Evolutionary conservation across 2,329 filamentous ascomycete genomes (phyloP).

Genomic region (Hymenoscyphus repandus): DNA sequence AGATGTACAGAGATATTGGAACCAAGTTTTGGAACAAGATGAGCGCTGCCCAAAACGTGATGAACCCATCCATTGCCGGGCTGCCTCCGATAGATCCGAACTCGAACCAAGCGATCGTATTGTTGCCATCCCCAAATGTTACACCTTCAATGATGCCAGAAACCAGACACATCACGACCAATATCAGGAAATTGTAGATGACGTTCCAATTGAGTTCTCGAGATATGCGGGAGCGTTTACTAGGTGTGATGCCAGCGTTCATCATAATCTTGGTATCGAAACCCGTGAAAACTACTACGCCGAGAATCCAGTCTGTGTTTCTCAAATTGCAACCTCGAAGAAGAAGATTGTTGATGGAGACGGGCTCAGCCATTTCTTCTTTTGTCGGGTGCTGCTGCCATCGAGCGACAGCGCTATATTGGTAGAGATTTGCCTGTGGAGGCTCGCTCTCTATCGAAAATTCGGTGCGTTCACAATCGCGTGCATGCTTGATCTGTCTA

Average conservation of each 20-base stretch:
- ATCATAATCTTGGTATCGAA: constrained; percentile 99
- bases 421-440: constrained; percentile 89
- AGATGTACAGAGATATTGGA: constrained; percentile 96
- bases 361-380: constrained; percentile 82
- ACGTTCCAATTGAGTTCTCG: constrained; percentile 97
- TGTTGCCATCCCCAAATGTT: constrained; percentile 69
- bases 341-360: constrained; percentile 91
- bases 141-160: constrained; percentile 80
- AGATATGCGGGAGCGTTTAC: constrained; percentile 85
- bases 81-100: constrained; percentile 74
- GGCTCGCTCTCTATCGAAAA: constrained; percentile 87
- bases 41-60: constrained; percentile 92
- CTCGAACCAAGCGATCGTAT: constrained; percentile 77
- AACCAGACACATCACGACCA: constrained; percentile 84
- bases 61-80: constrained; percentile 77
- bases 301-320: constrained; percentile 94
- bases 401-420: constrained; percentile 83
- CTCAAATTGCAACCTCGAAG: constrained; percentile 88
- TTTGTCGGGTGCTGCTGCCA: constrained; percentile 71
- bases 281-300: constrained; percentile 89
- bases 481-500: constrained; percentile 75
- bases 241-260: constrained; percentile 92
- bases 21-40: constrained; percentile 99
- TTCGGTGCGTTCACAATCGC: constrained; percentile 84
- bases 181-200: constrained; percentile 88